Base-by-base conservation (phyloP, 257 asterid genomes). In the Primulina tabacum region DNA sequence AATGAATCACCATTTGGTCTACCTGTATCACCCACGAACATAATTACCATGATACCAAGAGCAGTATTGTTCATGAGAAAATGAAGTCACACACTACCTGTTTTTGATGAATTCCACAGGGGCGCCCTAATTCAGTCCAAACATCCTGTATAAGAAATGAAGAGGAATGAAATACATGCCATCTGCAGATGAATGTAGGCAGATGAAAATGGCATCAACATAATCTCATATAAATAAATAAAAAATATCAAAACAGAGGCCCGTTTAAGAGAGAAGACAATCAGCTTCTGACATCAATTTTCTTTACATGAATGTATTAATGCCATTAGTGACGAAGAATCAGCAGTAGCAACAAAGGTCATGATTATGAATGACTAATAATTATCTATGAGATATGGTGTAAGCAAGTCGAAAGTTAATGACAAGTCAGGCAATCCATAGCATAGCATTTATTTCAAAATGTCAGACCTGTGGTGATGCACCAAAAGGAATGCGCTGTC, bases 51-150 rank as follows among this genome's bases (percentile, higher is more conserved):
- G 68, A 73, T 61, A 10, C 24, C 67, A 38, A 9, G 10, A 2
- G 72, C 59, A 71, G 14, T 59, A 11, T 9, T 55, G 14, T 28
- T 59, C 8, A 29, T 18, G 56, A 32, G 50, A 24, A 38, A 16
- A 26, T 21, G 37, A 24, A 61, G 63, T 62, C 56, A 35, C 52
- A 67, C 12, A 62, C 30, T 34, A 83, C 96, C 96, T 89, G 92
- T 74, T 89, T 89, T 65, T 88, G 97, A 78, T 90, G 95, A 33
- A 90, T 80, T 61, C 96, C 97, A 59, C 95, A 86, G 21, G 97
- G 97, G 35, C 92, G 90, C 21, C 96, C 97, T 63, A 90, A 75
- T 74, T 88, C 97, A 20, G 92, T 85, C 96, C 97, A 89, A n/a
- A 90, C 87, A 62, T 90, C 97, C 97, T 89, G 71, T 71, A 70